Evolutionary conservation across 169 alveolate genomes (phyloP).

Genomic region (Plasmodium knowlesi): DNA sequence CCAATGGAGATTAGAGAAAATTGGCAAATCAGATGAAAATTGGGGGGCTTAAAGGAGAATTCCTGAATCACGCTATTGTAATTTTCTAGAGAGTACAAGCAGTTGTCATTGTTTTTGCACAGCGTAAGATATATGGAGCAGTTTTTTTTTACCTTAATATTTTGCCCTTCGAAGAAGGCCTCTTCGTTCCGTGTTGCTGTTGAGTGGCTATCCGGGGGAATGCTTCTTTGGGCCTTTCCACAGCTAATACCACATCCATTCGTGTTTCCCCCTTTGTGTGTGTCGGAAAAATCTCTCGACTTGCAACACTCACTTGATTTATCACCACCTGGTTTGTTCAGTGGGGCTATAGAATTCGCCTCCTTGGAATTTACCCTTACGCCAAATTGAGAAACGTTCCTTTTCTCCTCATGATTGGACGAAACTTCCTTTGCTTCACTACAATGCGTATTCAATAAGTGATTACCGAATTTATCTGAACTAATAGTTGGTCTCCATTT

Average conservation of each 20-base stretch:
- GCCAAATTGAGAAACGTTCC: not conserved
- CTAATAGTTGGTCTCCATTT: constrained; percentile 7
- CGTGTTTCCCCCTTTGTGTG: not conserved
- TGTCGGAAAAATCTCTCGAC: not conserved
- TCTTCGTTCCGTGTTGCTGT: not conserved
- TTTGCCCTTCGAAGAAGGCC: constrained; percentile 77
- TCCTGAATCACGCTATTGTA: constrained; percentile 93
- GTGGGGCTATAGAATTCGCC: not conserved
- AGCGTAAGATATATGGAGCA: constrained; percentile 98
- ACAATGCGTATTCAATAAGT: not conserved
- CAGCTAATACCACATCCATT: not conserved
- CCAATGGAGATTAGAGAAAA: constrained; percentile 97
- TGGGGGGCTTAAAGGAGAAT: constrained; percentile 94
- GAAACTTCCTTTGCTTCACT: not conserved
- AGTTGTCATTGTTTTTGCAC: constrained; percentile 98
- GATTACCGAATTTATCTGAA: not conserved
- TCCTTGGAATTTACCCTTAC: not conserved
- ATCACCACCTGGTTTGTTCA: not conserved
- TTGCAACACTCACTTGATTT: not conserved
- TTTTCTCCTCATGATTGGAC: not conserved
- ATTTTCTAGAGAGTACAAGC: constrained; percentile 97
- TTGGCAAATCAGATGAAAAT: constrained; percentile 90
- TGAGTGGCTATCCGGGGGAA: not conserved
- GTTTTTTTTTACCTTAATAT: constrained; percentile 91
- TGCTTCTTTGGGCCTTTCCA: not conserved